Base-by-base conservation (phyloP, 805 yeast genomes). In the Torulaspora gathmanii region DNA sequence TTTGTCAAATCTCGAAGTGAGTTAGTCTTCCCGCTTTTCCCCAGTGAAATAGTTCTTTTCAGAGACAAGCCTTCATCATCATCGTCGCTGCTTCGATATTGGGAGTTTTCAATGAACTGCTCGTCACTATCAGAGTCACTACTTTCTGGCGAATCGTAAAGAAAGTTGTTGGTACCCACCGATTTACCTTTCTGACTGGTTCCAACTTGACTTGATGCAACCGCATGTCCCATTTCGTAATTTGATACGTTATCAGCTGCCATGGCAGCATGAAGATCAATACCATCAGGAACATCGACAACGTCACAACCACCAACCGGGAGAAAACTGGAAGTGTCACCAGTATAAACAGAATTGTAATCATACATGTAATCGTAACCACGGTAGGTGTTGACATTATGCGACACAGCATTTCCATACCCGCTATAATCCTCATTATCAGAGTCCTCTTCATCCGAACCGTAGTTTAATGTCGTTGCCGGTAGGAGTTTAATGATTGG, bases 321-420 rank as follows among this genome's bases (percentile, higher is more conserved):
- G 39, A 65, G 46, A 37, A 61, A 64, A 29, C 55, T 58, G 28
- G 69, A 64, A 7, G 69, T 64, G 45, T 78, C 79, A 19, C 71
- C 75, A 2, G 78, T 77, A 60, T 82, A 85, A 17, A 85, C 93
- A 0, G 88, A 74, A 60, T 86, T 86, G 64, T 86, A 86, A 63
- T 86, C 91, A 61, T 85, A 85, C 65, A 79, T 78, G 65, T 82
- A 83, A 59, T 84, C 88, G 57, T 80, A 83, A 12, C 90, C 90
- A 66, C 89, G 74, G 56, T 75, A 76, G 29, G 86, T 80, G 54
- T 77, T 78, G 29, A 83, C 82, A 58, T 84, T 82, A 65, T 85
- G 93, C 1, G 88, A 80, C 40, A 82, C 74, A 1, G 82, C 77
- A 59, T 82, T 72, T 36, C 63, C 64, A 29, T 52, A 77, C 61